A percentile compares a stretch with the other conserved stretches of the same genome.
Evolutionary conservation across 176 grass and related monocot species (phyloP).

Genomic region (Melocanna baccifera): DNA sequence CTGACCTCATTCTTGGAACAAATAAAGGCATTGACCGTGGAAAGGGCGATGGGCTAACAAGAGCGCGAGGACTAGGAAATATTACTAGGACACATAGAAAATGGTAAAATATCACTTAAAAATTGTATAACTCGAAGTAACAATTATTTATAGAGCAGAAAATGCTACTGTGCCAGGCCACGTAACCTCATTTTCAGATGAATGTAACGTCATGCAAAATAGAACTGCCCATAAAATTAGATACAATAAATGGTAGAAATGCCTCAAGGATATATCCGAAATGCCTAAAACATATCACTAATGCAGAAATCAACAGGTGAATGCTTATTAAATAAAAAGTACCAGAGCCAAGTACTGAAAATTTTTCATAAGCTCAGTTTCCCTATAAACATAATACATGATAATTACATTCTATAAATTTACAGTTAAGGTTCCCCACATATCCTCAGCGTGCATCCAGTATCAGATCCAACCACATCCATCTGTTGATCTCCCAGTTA

Average conservation of each 20-base stretch:
- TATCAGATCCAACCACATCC: not conserved
- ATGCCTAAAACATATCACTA: not conserved
- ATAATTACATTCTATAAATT: constrained; percentile 9
- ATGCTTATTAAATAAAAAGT: not conserved
- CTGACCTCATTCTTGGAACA: constrained; percentile 50
- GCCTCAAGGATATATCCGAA: not conserved
- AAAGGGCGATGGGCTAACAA: constrained; percentile 13
- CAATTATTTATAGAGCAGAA: not conserved
- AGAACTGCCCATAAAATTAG: not conserved
- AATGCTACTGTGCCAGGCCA: not conserved
- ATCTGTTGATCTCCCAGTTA: not conserved
- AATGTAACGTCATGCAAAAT: not conserved
- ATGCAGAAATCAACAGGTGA: not conserved
- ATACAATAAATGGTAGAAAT: not conserved
- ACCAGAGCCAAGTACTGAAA: not conserved
- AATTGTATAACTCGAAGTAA: not conserved
- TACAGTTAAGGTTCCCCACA: not conserved
- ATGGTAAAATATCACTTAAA: not conserved
- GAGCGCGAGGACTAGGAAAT: constrained; percentile 23
- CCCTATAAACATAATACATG: not conserved
- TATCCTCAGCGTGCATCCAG: not conserved
- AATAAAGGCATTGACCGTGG: not conserved
- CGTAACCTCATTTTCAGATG: not conserved
- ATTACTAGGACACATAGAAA: not conserved
- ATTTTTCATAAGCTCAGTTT: not conserved